These are phyloP conservation scores for Lophiostoma macrostomum DNA, from an alignment of 495 filamentous ascomycete genomes.

Conservation along the genomic window DNA sequence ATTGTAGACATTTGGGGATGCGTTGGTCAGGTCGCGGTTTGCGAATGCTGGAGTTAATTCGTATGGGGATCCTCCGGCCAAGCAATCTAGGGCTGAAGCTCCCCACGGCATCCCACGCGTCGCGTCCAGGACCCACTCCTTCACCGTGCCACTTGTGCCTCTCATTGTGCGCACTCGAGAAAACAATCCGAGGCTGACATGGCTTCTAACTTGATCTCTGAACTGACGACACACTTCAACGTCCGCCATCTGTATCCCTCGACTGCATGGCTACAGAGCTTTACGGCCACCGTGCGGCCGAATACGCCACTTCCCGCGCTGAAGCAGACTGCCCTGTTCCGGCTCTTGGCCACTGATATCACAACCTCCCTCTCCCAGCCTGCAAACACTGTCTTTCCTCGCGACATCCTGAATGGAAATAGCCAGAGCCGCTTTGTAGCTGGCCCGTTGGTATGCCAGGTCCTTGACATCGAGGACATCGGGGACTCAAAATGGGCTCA, in stretches of 20 bases:
- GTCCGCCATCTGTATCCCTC: constrained; percentile 37
- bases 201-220: constrained; percentile 25
- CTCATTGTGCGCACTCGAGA: not conserved
- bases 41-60: not conserved
- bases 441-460: constrained; percentile 69
- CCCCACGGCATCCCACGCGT: no score
- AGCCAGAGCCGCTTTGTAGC: constrained; percentile 54
- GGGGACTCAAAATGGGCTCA: constrained; percentile 75
- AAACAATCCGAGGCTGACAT: not conserved
- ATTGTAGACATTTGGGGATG: constrained; percentile 60
- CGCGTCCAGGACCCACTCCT: no score
- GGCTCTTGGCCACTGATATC: constrained; percentile 75
- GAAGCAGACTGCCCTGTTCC: constrained; percentile 74
- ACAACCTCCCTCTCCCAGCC: constrained; percentile 53
- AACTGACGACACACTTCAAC: constrained; percentile 36
- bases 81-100: not conserved
- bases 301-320: constrained; percentile 68
- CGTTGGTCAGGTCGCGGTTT: not conserved
- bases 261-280: constrained; percentile 39
- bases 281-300: constrained; percentile 40
- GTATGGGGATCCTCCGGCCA: not conserved
- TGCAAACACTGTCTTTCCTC: constrained; percentile 50
- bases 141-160: no score
- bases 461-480: constrained; percentile 81
- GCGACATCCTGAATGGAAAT: constrained; percentile 50